Evolutionary conservation across 805 yeast species (phyloP).

Genomic region (Kodamaea jinghongensis): DNA sequence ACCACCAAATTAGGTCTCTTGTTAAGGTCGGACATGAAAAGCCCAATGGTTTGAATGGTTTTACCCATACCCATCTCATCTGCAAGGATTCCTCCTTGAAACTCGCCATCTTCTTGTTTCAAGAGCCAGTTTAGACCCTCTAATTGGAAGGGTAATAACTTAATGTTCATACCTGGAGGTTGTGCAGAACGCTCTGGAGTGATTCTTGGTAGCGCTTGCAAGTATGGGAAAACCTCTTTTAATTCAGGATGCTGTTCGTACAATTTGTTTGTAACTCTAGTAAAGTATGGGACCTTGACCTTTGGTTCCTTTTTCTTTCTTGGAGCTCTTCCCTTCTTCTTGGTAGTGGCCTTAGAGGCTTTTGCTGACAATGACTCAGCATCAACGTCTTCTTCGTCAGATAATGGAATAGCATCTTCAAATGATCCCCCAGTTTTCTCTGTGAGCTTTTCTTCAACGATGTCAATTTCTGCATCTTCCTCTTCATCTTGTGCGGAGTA

Average conservation of each 20-base stretch:
- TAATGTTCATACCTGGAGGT: constrained; percentile 74
- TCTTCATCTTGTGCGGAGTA: constrained; percentile 22
- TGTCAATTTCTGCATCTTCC: constrained; percentile 30
- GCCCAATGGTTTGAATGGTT: constrained; percentile 91
- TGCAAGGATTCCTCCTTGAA: constrained; percentile 89
- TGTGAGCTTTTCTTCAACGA: constrained; percentile 18
- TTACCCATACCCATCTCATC: constrained; percentile 99
- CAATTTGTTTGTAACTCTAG: constrained; percentile 64
- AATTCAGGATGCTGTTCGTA: constrained; percentile 79
- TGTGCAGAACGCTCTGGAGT: constrained; percentile 60
- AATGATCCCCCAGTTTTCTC: constrained; percentile 22
- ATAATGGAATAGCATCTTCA: constrained; percentile 24
- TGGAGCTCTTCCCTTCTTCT: constrained; percentile 23
- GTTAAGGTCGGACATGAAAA: constrained; percentile 66
- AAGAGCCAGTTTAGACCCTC: constrained; percentile 92
- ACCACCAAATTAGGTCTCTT: constrained; percentile 82
- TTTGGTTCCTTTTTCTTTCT: constrained; percentile 41
- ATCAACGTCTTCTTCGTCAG: constrained; percentile 26
- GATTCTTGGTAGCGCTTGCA: constrained; percentile 47
- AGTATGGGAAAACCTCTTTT: constrained; percentile 63
- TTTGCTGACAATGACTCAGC: constrained; percentile 9
- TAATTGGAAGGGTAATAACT: constrained; percentile 81
- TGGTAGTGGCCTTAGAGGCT: constrained; percentile 12
- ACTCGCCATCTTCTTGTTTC: constrained; percentile 74
- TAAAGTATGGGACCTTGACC: constrained; percentile 64